Evolutionary conservation across 2,329 filamentous ascomycete species (phyloP), one percentile per base, ranked within the genome.

Genomic region (Lachnellula subtilissima): DNA sequence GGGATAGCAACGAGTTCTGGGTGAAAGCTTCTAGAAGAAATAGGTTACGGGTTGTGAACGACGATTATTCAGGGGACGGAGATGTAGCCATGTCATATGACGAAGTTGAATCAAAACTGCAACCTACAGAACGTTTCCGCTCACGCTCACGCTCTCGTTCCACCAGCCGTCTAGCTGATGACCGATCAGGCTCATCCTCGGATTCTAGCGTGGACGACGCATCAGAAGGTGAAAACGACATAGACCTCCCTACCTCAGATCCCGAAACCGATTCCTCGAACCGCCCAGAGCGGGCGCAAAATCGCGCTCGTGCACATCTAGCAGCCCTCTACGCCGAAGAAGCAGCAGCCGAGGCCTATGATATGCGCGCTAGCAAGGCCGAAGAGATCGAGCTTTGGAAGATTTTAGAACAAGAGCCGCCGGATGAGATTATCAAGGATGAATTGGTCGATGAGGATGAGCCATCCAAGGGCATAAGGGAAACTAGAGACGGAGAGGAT

Each of bases 1-100:
- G 64, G 3, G 70, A 79, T 55, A 70, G 72, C 6, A 69, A 70
- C 19, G 67, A 76, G 3, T 81, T 79, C 54, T 86, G 84, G 80
- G 68, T 73, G 12, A 71, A 69, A 2, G 71, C 77, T 6, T 74
- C 83, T 1, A 74, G 79, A 56, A 76, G 82, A 57, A 81, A 77
- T 61, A 72, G 73, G 8, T 63, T 87, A 4, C 66, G 75, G 14
- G 78, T 87, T 2, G 73, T 75, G 47, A 71, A 76, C 50, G 64
- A 69, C 55, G 58, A 60, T 2, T 32, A 11, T 17, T 11, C 36
- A 17, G 45, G 9, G 2, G 22, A 50, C n/a, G 15, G 50, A 53
- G 56, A 28, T 63, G 65, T n/a, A 65, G 60, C 48, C 63, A 64
- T 32, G 68, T 14, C 58, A 7, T 54, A 65, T 12, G 53, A 57